Base-by-base conservation (phyloP, 441 rosid species). In the Dalechampia spathulata region DNA sequence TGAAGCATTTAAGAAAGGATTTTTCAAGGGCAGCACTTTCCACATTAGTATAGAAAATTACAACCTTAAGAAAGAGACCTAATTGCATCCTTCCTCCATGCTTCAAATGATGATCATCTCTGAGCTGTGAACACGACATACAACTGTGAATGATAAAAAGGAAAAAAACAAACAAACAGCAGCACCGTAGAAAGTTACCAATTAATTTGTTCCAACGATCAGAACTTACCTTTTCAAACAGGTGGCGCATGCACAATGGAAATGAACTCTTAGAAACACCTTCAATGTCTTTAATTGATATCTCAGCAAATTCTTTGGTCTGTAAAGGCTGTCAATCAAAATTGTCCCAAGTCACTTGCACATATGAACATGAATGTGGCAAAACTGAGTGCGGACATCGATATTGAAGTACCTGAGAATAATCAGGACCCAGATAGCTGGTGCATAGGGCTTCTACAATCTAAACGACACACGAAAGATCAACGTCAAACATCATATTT, bases 61-160 rank as follows among this genome's bases (percentile, higher is more conserved):
- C 55, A 74, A 90, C 99, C 91, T 93, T 90, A 53, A 93, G 78
- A 61, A 85, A 93, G 12, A 87, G 96, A 60, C 97, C 99, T 58
- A 93, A 71, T 67, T 92, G 97, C 96, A 92, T 86, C 78, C 97
- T 82, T 52, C 97, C 99, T 58, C 94, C 94, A 62, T 93, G 96
- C 81, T 93, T 90, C 47, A 93, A 69, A 79, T 89, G 97, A 63
- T 92, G 99, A 71, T 93, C 96, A 65, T 87, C 97, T 77, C 80
- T 81, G 36, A 93, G 82, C 97, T 87, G 86, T 72, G 62, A 50
- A 47, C 19, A 15, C 5, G 34, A 42, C 37, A 49, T 8, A 41
- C 15, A 52, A 57, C 14, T 51, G 12, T 25, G 22, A 58, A 25
- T 13, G 11, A 53, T 32, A 7, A 17, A 43, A 38, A 34, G 1